A percentile compares a stretch with the other conserved stretches of the same genome.
Conservation (phyloP, 2,329 filamentous ascomycete genomes). For the Alternaria infectoria region DNA sequence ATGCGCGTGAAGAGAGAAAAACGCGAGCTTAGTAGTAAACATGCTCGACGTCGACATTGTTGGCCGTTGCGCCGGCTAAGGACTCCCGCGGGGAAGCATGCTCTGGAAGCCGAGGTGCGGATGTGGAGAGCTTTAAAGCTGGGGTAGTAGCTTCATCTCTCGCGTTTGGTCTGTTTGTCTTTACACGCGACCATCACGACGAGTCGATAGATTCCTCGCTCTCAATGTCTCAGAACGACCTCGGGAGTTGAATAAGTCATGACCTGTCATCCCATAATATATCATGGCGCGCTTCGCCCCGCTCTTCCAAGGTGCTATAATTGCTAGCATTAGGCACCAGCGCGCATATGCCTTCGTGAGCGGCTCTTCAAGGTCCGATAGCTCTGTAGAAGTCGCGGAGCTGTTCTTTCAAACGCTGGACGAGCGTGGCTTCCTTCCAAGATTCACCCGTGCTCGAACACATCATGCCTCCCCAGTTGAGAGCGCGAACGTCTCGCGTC, state of each 20-base stretch:
- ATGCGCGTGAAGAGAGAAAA: background rate
- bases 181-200: background rate
- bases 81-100: slow-evolving; percentile 37
- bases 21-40: slow-evolving; percentile 1
- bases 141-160: background rate
- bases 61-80: slow-evolving; percentile 35
- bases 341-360: background rate
- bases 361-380: background rate
- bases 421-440: background rate
- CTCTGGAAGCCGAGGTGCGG: slow-evolving; percentile 37
- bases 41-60: slow-evolving; percentile 41
- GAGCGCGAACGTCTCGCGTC: slow-evolving; percentile 2
- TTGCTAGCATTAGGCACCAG: background rate
- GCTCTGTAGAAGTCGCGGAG: background rate
- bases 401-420: background rate
- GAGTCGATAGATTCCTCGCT: background rate
- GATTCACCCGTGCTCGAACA: background rate
- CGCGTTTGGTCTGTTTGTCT: background rate
- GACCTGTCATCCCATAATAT: background rate
- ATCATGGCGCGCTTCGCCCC: background rate
- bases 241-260: background rate
- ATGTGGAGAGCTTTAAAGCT: slow-evolving; percentile 6
- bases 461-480: slow-evolving; percentile 5
- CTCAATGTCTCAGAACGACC: no score
- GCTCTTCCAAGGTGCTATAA: background rate